Conservation (phyloP, 2,329 filamentous ascomycete genomes). For the Pseudogymnoascus sp. region DNA sequence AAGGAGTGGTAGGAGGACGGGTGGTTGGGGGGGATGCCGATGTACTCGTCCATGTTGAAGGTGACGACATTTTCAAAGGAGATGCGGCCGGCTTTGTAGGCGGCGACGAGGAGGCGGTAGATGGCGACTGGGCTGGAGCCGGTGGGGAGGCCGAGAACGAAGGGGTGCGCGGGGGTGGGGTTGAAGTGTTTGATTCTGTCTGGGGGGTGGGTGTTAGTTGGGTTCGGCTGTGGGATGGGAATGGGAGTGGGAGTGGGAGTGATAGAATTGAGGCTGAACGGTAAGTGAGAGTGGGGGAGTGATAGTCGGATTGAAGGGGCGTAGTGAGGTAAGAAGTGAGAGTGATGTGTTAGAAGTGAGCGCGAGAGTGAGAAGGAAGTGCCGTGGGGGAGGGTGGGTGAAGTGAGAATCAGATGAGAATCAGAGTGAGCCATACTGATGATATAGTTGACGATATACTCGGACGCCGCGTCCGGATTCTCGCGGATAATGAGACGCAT, state of each 20-base stretch:
- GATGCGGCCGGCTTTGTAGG: constrained; percentile 61
- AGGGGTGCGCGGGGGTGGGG: constrained; percentile 63
- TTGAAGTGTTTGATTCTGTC: constrained; percentile 71
- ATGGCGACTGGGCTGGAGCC: constrained; percentile 72
- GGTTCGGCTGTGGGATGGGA: neutral
- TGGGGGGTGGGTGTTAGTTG: constrained; percentile 24
- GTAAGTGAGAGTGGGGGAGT: neutral
- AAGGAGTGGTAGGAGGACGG: constrained; percentile 83
- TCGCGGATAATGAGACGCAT: constrained; percentile 83
- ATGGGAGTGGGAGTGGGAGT: neutral
- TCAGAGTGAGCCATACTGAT: constrained; percentile 42
- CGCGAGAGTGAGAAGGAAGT: neutral
- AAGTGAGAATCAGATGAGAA: neutral
- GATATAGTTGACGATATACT: constrained; percentile 75
- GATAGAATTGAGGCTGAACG: neutral
- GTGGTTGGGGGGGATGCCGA: constrained; percentile 73
- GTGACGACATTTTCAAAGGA: constrained; percentile 85
- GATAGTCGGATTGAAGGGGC: neutral
- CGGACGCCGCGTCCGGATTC: constrained; percentile 57
- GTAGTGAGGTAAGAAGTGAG: neutral
- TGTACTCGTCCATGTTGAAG: constrained; percentile 80
- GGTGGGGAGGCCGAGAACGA: constrained; percentile 76
- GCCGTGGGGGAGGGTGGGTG: neutral
- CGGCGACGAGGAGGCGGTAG: constrained; percentile 66
- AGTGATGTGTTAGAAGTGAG: neutral